Evolutionary conservation across 768 basidiomycete genomes (phyloP), one percentile per base, ranked within the genome.

Genomic region (Rhodosporidiobolus sp.): DNA sequence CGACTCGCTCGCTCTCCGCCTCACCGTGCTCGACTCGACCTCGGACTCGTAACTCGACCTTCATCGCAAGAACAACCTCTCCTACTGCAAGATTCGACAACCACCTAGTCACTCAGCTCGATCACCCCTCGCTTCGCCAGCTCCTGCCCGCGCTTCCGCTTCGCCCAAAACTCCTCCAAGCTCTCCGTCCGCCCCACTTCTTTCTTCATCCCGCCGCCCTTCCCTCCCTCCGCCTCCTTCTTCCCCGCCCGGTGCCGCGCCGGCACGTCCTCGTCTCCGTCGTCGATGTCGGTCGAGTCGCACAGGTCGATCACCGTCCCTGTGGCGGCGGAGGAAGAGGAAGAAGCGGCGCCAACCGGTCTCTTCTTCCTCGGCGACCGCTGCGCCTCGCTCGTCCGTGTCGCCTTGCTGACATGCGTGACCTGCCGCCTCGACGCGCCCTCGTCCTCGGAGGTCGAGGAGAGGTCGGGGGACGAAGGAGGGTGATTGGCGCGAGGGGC

Each of bases 61-160:
- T 8, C 24, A n/a, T n/a, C n/a, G 19, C 16, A 26, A 8, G 17
- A 28, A 53, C 26, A 53, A 14, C 30, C 16, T 55, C n/a, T n/a
- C 54, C 54, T 32, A 55, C 54, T 43, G 24, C 55, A 56, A 56
- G 55, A n/a, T 22, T 53, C 52, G 26, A 12, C 30, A 20, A 38
- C n/a, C n/a, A n/a, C n/a, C 46, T 48, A 48, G 46, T 60, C 59
- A 34, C 43, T 30, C 35, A 68, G 38, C 35, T 61, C 67, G 32
- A 68, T 30, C 30, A 67, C 46, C 9, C 28, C 26, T 24, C 17
- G 17, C 43, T 54, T 55, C 38, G 50, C 22, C 38, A 35, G 32
- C 48, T 34, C 58, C 26, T 32, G 34, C n/a, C 43, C 22, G 3
- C 16, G 26, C 19, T 38, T 52, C 34, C 57, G 59, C 24, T 5